Conservation (phyloP, 1,284 basidiomycete species). For the Calocybe gambosa region DNA sequence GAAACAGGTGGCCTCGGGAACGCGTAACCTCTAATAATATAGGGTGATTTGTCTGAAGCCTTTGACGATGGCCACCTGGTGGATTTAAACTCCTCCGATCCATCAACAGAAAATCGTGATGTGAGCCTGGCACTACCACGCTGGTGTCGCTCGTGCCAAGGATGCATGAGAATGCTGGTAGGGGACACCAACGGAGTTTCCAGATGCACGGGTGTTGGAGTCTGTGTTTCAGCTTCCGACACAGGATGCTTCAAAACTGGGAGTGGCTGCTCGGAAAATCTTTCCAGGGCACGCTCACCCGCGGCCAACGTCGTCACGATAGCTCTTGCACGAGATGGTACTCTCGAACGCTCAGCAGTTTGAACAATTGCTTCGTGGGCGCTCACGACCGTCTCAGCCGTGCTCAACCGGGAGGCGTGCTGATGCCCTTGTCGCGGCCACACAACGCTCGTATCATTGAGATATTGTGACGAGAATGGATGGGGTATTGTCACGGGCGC, state of each 20-base stretch:
- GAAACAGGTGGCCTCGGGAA: slow-evolving; percentile 10
- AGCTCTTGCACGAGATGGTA: neutral
- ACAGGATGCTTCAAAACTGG: neutral
- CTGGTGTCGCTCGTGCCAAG: slow-evolving; percentile 12
- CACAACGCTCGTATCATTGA: neutral
- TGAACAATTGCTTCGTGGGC: slow-evolving; percentile 7
- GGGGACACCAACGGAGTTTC: neutral
- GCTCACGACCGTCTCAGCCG: neutral
- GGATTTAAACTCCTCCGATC: neutral
- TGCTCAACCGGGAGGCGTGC: slow-evolving; percentile 1
- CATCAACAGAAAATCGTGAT: slow-evolving; percentile 3
- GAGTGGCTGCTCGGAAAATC: neutral
- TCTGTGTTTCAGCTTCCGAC: neutral
- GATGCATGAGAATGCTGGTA: slow-evolving; percentile 13
- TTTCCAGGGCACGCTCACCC: neutral
- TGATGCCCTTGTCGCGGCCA: slow-evolving; percentile 4
- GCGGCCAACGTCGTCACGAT: neutral
- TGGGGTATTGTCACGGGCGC: neutral
- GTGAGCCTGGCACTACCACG: neutral
- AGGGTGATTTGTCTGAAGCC: slow-evolving; percentile 1
- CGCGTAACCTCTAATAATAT: slow-evolving; percentile 7
- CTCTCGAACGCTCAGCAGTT: slow-evolving; percentile 1
- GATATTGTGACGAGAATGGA: slow-evolving; percentile 10
- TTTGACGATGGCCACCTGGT: slow-evolving; percentile 2
- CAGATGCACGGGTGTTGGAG: neutral